Evolutionary conservation across 352 stramenopile species (phyloP), one percentile per base, ranked within the genome.

Genomic region (Phytophthora citrophthora): DNA sequence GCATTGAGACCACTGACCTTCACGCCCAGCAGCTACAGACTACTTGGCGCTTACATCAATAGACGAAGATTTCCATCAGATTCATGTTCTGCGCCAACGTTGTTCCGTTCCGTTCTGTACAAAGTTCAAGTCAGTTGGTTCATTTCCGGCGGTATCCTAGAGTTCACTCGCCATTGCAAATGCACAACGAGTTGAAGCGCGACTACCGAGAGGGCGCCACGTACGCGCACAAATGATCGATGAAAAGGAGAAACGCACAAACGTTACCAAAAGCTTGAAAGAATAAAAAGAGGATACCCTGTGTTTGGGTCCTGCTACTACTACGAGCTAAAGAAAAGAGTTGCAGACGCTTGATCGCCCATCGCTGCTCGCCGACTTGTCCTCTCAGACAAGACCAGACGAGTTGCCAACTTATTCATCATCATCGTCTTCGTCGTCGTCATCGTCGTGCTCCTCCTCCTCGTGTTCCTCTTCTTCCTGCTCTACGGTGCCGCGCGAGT

Each of bases 381-480:
- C 59, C 31, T 24, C 27, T 18, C 24, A 45, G 27, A 51, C 40
- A 41, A 26, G 46, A 27, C 38, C 27, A 31, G 38, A 8, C 23
- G 11, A 41, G 20, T 5, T 18, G 23, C 20, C 46, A 72, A 20
- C 54, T 70, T 89, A 91, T 61, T 90, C 78, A 65, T 89, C 80
- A 58, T 82, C 71, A 1, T 71, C 64, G 31, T 63, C 45, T 24
- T 88, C 76, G 7, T 89, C 75, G 7, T 86, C 77, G 7, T 96
- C 81, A 0, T 90, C 82, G 12, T 91, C 76, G 8, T 91, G 66
- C 0, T 91, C 75, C 1, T 96, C 83, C 7, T 93, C 83, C 6
- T 94, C 83, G 7, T 88, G 29, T 10, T 34, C 29, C 69, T 88
- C 73, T 3, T 76, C 57, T 6, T 74, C 62, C 23, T 77, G 48